Base-by-base conservation (phyloP, 2,329 filamentous ascomycete species). In the Dactylella cylindrospora region DNA sequence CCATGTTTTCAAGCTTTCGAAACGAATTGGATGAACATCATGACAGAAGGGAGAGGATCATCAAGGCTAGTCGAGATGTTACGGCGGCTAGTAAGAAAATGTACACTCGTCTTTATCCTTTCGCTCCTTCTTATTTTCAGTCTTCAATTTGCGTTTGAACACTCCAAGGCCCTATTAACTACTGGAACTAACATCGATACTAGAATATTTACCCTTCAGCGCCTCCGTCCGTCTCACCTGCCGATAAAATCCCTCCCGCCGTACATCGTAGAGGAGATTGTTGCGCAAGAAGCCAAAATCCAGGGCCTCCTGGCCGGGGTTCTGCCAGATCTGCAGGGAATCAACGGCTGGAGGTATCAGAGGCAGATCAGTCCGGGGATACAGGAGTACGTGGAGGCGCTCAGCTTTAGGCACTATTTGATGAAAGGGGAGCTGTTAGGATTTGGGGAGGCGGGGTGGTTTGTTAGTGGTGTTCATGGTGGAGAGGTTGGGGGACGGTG, bases 81-180 rank as follows among this genome's bases (percentile, higher is more conserved):
- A 98, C 93, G 5, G 90, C 89, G 0, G 78, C 90, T 49, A 95
- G 89, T 74, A 98, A 98, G 78, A 98, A 97, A 76, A 94, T 97
- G 90, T 95, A 74, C 67, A 28, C 25, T 19, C 20, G 38, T 12
- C 23, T 9, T 28, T 25, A 3, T 26, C 12, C 26, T 67, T 41
- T 20, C 19, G 3, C 9, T 35, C 17, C 1, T 35, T 35, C 20
- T 10, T 28, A 20, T 17, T 25, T 2, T 12, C 15, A 9, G 6
- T 43, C 22, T 17, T 12, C 20, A 1, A 33, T 38, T 25, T 12
- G 10, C 28, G 6, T 33, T n/a, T 20, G 7, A 31, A 5, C 3
- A 4, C 23, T 9, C 4, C n/a, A 15, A 4, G 10, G 23, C 3
- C 12, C 13, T 41, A 13, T 22, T 41, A 23, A 45, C 19, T 13